Evolutionary conservation across 2,329 filamentous ascomycete genomes (phyloP), one percentile per base, ranked within the genome.

Genomic region (Zalaria obscura): DNA sequence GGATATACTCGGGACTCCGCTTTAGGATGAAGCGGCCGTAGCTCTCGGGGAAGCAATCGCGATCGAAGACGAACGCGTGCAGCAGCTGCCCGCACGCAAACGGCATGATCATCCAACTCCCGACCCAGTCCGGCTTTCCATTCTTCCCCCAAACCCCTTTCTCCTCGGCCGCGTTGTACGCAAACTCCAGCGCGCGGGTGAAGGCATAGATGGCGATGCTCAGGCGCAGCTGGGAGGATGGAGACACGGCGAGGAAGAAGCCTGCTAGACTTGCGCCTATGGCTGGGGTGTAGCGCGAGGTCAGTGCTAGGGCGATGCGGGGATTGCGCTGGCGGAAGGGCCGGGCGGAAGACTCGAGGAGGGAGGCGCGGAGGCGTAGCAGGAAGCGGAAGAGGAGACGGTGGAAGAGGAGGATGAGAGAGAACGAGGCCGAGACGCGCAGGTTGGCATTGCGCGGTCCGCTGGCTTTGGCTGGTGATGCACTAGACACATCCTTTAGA

Each of bases 341-440:
- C 41, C 75, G 73, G 1, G 88, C 86, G 43, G 84, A 75, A n/a
- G 52, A 46, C n/a, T 84, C 75, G 35, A 93, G 76, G 3, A 98
- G 70, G 48, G 86, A 85, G 1, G 74, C 70, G 38, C 89, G 80
- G 35, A 96, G 67, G 27, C 85, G 76, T 26, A 75, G 75, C 52
- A 96, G 83, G 69, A 96, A 94, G 45, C 89, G 84, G 64, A 89
- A 86, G 26, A 96, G 76, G 1, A 94, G 70, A 27, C 91, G 78
- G 59, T 98, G 91, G 46, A 93, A 76, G 35, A 96, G 76, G 18
- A 96, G 72, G 48, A 95, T 86, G 3, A 83, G 74, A 10, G 87
- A 88, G 9, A 95, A 71, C 0, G 86, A 91, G 5, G 88, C 68
- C 0, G 87, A 89, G 6, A 94, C 70, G 42, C 87, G 76, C 39